Evolutionary conservation across 2,329 filamentous ascomycete species (phyloP), one percentile per base, ranked within the genome.

Genomic region (Metarhizium anisopliae): DNA sequence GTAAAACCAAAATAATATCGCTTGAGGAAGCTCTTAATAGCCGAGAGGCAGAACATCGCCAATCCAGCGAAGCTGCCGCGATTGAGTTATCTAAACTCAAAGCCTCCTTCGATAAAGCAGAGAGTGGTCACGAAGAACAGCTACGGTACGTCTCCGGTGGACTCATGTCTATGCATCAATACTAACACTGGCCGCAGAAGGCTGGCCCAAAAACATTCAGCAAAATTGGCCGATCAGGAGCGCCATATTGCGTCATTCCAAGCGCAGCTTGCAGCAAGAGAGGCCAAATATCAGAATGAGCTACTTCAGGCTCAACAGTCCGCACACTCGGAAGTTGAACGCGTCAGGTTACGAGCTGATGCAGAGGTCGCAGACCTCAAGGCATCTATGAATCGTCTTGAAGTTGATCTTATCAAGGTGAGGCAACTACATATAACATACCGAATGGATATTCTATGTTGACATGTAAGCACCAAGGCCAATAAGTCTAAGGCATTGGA

Each of bases 11-110:
- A 43, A 63, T 77, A 5, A 68, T 75, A 8, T 73, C 75, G 4
- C 68, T 84, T 11, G 72, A 78, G 54, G 74, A 73, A n/a, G 75
- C 79, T 55, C 69, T 89, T 18, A 83, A 86, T 18, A 87, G 91
- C 63, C 88, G 91, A 65, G 83, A 87, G 64, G 82, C 84, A 6
- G 86, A 91, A 59, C 86, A 89, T 67, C 80, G 81, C 30, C 83
- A 81, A 59, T 79, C 82, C 2, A 87, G 85, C 59, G 84, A 87
- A 56, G 75, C 75, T 2, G 74, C 72, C 20, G 56, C 58, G 14
- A 67, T 51, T 2, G 58, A 66, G 42, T 32, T 62, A 5, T 42
- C 55, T 6, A 62, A 60, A 53, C 64, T 74, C 6, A 72, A 72
- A 58, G 62, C 70, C 38, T 63, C 60, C 6, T 55, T 63, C 7